Evolutionary conservation across 2,329 filamentous ascomycete species (phyloP), one percentile per base, ranked within the genome.

Genomic region (Ophiostoma montium): DNA sequence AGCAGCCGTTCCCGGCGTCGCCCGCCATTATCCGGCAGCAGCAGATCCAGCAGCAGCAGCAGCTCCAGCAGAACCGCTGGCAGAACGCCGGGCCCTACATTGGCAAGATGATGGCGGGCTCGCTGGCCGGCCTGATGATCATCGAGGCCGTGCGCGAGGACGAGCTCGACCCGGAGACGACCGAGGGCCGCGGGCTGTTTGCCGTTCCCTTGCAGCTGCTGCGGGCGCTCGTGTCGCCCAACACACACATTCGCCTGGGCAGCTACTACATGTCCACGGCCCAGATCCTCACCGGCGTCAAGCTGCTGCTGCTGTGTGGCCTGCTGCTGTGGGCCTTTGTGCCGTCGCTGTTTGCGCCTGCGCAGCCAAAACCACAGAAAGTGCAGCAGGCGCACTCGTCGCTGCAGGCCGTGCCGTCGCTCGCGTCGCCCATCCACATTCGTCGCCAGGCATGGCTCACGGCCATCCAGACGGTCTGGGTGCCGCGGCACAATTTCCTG

Each of bases 391-490:
- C 33, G 32, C 57, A 48, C 41, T 35, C 61, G 7, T 63, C 23
- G 1, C 62, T 73, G 6, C 62, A 68, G 55, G 69, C 74, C 16
- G 81, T 78, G 6, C 84, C 84, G 2, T 87, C 85, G 2, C 70
- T 87, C 50, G 80, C 85, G 3, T 89, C 87, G 0, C 83, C 89
- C 0, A 87, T 94, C 50, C 79, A 92, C 57, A 84, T 94, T 42
- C 82, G 88, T 46, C 80, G 84, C 52, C 85, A 88, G 62, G 89
- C 89, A 31, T 95, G 90, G 89, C 79, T 94, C 50, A 95, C 89
- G 3, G 86, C 89, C 8, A 82, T 95, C 52, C 89, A 95, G 65
- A 90, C 84, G 4, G 86, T 95, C 21, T 94, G 88, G 77, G 85
- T 95, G 13, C 90, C 90, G 11, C 78, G 82, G 18, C 86, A 94